Conservation (phyloP, 2,329 filamentous ascomycete genomes). For the Fusarium anthophilum region DNA sequence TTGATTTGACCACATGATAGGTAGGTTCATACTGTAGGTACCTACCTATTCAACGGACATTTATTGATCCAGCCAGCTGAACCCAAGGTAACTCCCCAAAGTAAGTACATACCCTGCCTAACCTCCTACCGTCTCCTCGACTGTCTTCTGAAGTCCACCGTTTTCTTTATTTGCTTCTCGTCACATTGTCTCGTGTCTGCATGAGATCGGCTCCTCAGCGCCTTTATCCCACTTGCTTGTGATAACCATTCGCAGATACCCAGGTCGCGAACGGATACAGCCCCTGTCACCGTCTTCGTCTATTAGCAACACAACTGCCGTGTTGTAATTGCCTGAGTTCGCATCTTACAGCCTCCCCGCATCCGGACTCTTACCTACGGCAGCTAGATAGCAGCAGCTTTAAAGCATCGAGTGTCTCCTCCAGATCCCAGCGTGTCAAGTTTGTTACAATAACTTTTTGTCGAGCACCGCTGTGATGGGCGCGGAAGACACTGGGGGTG, state of each 20-base stretch:
- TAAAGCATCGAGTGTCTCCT: conserved; percentile 9
- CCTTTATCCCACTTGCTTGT: not conserved
- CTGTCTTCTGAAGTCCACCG: not conserved
- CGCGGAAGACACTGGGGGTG: conserved; percentile 9
- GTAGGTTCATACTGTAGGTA: conserved; percentile 4
- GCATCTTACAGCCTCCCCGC: conserved; percentile 12
- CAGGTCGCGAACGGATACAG: conserved; percentile 1
- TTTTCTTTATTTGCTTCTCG: not conserved
- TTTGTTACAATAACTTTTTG: not conserved
- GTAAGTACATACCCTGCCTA: not conserved
- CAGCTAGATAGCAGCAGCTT: conserved; percentile 8
- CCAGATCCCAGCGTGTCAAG: conserved; percentile 10
- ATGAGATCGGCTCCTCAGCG: not conserved
- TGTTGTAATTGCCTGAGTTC: not conserved
- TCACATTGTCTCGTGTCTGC: not conserved
- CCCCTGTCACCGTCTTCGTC: conserved; percentile 9
- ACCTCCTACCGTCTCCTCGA: not conserved
- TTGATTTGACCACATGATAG: conserved; percentile 39
- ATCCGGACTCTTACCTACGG: conserved; percentile 19
- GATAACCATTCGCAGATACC: conserved; percentile 19
- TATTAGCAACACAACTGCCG: conserved; percentile 3
- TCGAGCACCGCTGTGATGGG: conserved; percentile 21
- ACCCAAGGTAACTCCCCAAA: not conserved
- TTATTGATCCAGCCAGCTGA: conserved; percentile 18
- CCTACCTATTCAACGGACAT: not conserved